phyloP scores from a whole-genome alignment of 495 filamentous ascomycete genomes.

The Daldinia childiae region DNA sequence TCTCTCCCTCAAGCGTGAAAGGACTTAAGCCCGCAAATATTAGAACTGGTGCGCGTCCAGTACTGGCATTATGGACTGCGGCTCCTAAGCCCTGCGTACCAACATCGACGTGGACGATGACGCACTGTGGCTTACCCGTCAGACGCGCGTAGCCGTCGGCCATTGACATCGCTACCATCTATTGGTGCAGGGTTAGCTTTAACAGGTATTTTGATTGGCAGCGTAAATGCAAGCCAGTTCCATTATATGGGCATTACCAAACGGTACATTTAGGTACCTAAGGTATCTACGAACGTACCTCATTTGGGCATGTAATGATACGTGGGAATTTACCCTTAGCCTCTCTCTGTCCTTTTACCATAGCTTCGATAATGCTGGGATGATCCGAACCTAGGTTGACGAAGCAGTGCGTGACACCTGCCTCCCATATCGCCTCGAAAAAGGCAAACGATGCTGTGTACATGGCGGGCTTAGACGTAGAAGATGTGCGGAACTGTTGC shows the following conservation, averaged over 20 bases:
- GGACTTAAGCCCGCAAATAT: constrained; percentile 93
- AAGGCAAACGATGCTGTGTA: constrained; percentile 75
- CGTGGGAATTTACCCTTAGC: constrained; percentile 75
- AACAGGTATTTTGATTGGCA: background rate
- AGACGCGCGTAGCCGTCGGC: constrained; percentile 93
- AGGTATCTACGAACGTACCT: constrained; percentile 58
- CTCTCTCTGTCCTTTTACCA: constrained; percentile 82
- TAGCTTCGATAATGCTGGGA: constrained; percentile 92
- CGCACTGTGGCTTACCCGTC: constrained; percentile 85
- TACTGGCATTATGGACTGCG: constrained; percentile 90
- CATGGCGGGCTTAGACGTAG: constrained; percentile 47
- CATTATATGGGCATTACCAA: background rate
- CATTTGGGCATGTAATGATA: constrained; percentile 94
- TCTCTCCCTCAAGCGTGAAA: constrained; percentile 90
- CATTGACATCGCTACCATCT: constrained; percentile 99
- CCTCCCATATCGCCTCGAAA: constrained; percentile 94
- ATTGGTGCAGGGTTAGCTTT: constrained; percentile 5
- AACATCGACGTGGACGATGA: constrained; percentile 96
- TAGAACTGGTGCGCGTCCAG: constrained; percentile 85
- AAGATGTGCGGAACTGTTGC: constrained; percentile 10
- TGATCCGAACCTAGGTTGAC: constrained; percentile 97
- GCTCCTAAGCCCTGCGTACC: constrained; percentile 90
- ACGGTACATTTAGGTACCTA: no score
- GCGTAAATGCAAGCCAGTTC: background rate
- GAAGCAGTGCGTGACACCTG: constrained; percentile 88